Evolutionary conservation across 805 yeast species (phyloP).

Genomic region (Peterozyma toletana): DNA sequence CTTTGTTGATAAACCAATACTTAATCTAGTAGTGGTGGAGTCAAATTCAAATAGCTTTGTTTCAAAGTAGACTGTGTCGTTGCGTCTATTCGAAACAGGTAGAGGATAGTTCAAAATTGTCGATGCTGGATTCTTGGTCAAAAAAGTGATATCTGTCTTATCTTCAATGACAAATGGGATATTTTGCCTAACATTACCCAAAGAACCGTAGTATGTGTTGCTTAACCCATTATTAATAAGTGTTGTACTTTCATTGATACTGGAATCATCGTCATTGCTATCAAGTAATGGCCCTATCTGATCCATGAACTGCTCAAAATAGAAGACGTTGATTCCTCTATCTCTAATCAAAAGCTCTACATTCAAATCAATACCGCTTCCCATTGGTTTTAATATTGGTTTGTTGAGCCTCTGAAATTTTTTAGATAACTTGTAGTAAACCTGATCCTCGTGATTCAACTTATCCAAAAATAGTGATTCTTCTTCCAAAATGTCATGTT

Average conservation of each 20-base stretch:
- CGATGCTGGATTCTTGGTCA: conserved; percentile 14
- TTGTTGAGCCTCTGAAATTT: conserved; percentile 15
- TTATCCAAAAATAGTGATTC: conserved; percentile 12
- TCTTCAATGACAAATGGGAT: conserved; percentile 24
- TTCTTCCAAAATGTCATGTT: conserved; percentile 12
- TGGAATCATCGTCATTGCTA: background rate
- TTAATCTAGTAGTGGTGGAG: conserved; percentile 40
- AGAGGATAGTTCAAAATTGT: conserved; percentile 23
- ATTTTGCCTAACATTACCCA: conserved; percentile 1
- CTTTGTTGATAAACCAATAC: conserved; percentile 61
- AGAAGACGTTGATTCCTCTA: conserved; percentile 25
- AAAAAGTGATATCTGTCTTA: conserved; percentile 22
- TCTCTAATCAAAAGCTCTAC: conserved; percentile 23
- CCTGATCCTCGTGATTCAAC: conserved; percentile 14
- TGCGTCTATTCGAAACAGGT: conserved; percentile 26
- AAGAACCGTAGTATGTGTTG: conserved; percentile 1
- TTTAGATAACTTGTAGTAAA: conserved; percentile 16
- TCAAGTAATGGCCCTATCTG: conserved; percentile 16
- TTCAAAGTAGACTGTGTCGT: conserved; percentile 63
- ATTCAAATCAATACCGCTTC: conserved; percentile 13
- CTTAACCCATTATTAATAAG: conserved; percentile 7
- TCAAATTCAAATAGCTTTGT: conserved; percentile 37
- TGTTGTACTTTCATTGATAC: conserved; percentile 7
- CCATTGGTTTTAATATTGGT: conserved; percentile 18
- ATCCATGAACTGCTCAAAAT: conserved; percentile 22